A percentile compares a stretch with the other conserved stretches of the same genome.
phyloP scores from a whole-genome alignment of 805 yeast species.

The Candida verbasci region DNA sequence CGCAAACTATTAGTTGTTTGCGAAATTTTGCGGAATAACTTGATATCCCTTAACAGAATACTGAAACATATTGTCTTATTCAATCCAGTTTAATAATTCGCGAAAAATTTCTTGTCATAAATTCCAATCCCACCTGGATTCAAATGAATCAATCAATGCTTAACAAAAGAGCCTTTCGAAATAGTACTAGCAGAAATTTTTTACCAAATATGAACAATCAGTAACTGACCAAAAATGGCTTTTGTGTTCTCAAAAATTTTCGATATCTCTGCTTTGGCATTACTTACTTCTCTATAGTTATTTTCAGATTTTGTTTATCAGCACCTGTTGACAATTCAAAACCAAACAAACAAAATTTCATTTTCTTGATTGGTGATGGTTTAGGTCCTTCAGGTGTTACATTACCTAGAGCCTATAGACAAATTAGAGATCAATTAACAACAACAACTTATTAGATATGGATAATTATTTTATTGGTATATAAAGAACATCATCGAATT shows the following conservation, averaged over 20 bases:
- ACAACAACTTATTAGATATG: slow-evolving; percentile 50
- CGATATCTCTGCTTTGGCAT: slow-evolving; percentile 5
- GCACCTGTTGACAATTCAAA: slow-evolving; percentile 8
- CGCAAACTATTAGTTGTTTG: too few relatives aligned
- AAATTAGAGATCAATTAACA: too few relatives aligned
- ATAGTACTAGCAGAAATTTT: too few relatives aligned
- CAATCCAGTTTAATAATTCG: too few relatives aligned
- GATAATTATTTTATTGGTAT: slow-evolving; percentile 76
- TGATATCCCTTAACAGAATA: too few relatives aligned
- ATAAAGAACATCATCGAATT: slow-evolving; percentile 78
- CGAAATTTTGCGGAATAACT: too few relatives aligned
- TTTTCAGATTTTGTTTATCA: slow-evolving; percentile 4
- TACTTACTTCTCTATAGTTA: slow-evolving; percentile 6
- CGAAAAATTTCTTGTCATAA: slow-evolving; percentile 3
- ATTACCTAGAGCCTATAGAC: slow-evolving; percentile 69
- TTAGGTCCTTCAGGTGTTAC: slow-evolving; percentile 89
- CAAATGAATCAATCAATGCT: too few relatives aligned
- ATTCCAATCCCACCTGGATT: slow-evolving; percentile 1
- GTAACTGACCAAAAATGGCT: too few relatives aligned
- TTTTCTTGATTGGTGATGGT: slow-evolving; percentile 88
- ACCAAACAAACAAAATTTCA: slow-evolving; percentile 59
- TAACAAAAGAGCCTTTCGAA: too few relatives aligned
- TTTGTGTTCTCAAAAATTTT: slow-evolving; percentile 7
- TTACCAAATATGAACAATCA: too few relatives aligned
- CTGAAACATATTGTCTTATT: too few relatives aligned